Evolutionary conservation across 2,329 filamentous ascomycete species (phyloP), one percentile per base, ranked within the genome.

Genomic region (Grosmannia serpens): DNA sequence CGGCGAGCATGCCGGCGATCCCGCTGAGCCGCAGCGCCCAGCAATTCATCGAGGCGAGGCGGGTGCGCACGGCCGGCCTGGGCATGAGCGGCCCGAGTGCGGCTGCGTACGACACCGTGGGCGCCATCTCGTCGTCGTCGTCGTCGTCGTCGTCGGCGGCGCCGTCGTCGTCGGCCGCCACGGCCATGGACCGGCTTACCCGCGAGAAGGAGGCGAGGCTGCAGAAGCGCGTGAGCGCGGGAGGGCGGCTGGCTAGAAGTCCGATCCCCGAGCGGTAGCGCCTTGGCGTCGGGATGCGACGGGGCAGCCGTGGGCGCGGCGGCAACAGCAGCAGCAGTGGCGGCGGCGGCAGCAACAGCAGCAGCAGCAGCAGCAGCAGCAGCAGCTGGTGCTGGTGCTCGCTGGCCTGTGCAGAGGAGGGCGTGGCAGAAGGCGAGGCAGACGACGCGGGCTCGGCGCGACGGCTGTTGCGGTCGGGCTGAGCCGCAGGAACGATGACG

Each of bases 41-140:
- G 67, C 72, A 88, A 38, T 99, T 96, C 66, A 77, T 97, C 53
- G 91, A 95, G 64, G 85, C 91, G 73, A 96, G 85, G 70, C 75
- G 80, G 60, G 74, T 78, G 58, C 74, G 79, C 62, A 70, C 38
- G 6, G 50, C 56, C 3, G 62, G 61, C 0, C 38, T 57, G 27
- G 52, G 24, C 24, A 33, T 49, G 15, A 33, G 35, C 35, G 11
- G 53, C 26, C 9, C n/a, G 9, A 47, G 10, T n/a, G n/a, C 26
- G 13, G 20, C 15, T 2, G 35, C 33, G 41, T 24, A 33, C 29
- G 41, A 31, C 54, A 33, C 26, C 67, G 68, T 65, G 66, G 69
- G 65, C 13, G 15, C 29, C 38, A 27, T 20, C 17, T 27, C n/a
- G 17, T 81, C 77, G 20, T 46, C 26, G n/a, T 27, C 41, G 33